phyloP scores from a whole-genome alignment of 345 rosid species.

The Excoecaria cochinchinensis region DNA sequence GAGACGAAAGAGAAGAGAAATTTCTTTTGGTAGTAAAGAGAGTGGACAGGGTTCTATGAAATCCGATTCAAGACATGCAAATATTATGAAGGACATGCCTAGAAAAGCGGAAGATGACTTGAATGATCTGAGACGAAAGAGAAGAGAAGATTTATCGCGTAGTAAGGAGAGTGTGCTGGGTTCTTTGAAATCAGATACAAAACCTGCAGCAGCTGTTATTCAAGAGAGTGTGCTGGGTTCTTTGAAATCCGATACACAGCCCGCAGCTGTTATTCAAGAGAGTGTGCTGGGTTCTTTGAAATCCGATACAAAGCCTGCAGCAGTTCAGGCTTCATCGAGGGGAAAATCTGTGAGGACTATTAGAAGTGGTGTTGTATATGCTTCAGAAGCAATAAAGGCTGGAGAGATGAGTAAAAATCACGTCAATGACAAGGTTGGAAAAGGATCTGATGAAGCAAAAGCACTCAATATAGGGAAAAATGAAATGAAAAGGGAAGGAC shows the following conservation, averaged over 20 bases:
- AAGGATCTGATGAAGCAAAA: slow-evolving; percentile 19
- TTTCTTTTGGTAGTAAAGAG: slow-evolving; percentile 18
- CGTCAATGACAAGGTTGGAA: slow-evolving; percentile 18
- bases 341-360: slow-evolving; percentile 76
- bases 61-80: too few relatives aligned
- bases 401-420: slow-evolving; percentile 33
- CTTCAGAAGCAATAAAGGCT: slow-evolving; percentile 22
- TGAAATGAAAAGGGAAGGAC: slow-evolving; percentile 21
- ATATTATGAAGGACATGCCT: slow-evolving; percentile 7
- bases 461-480: slow-evolving; percentile 17
- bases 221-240: slow-evolving; percentile 17
- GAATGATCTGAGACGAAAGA: slow-evolving; percentile 22
- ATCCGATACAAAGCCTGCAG: slow-evolving; percentile 28
- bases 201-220: slow-evolving; percentile 14
- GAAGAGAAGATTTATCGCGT: slow-evolving; percentile 26
- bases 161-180: slow-evolving; percentile 26
- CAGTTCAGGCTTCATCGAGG: slow-evolving; percentile 37
- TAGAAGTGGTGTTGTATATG: slow-evolving; percentile 35
- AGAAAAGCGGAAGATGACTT: slow-evolving; percentile 21
- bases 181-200: slow-evolving; percentile 41
- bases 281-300: slow-evolving; percentile 37
- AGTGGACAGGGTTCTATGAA: slow-evolving; percentile 27
- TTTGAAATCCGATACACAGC: too few relatives aligned
- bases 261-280: background rate
- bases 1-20: slow-evolving; percentile 24